Percentiles rank a stretch among this genome's conserved stretches.
These are phyloP conservation scores for Mollisiaceae sp. DNA, from an alignment of 2,329 filamentous ascomycete species.

Conservation along the genomic window DNA sequence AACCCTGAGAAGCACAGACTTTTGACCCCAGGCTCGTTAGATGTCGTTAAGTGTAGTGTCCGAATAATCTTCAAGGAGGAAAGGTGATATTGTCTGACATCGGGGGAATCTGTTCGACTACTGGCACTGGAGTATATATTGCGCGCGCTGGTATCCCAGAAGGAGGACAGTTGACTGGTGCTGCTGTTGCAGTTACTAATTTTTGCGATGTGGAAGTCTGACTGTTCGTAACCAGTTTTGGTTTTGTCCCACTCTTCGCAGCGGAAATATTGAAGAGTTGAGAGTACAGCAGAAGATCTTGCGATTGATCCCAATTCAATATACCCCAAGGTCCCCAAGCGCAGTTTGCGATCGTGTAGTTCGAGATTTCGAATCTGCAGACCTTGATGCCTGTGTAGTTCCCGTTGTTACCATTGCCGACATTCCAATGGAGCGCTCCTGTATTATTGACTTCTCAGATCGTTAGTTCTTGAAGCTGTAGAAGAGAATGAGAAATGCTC, in stretches of 20 bases:
- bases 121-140: neutral
- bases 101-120: constrained; percentile 7
- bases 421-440: neutral
- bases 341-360: constrained; percentile 6
- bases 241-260: constrained; percentile 5
- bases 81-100: constrained; percentile 3
- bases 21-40: no score
- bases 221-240: neutral
- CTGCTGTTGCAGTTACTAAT: neutral
- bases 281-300: neutral
- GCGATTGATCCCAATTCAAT: constrained; percentile 3
- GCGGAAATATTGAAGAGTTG: constrained; percentile 1
- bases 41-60: neutral
- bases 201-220: neutral
- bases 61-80: neutral
- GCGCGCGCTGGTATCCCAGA: constrained; percentile 6
- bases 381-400: constrained; percentile 8
- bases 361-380: neutral
- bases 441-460: neutral
- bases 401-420: constrained; percentile 4
- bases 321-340: constrained; percentile 9
- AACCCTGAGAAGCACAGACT: no score
- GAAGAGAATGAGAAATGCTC: neutral
- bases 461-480: neutral
- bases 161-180: constrained; percentile 2